A percentile compares a stretch with the other conserved stretches of the same genome.
phyloP scores from a whole-genome alignment of 106 monocot genomes.

The Dendrobium nobile region DNA sequence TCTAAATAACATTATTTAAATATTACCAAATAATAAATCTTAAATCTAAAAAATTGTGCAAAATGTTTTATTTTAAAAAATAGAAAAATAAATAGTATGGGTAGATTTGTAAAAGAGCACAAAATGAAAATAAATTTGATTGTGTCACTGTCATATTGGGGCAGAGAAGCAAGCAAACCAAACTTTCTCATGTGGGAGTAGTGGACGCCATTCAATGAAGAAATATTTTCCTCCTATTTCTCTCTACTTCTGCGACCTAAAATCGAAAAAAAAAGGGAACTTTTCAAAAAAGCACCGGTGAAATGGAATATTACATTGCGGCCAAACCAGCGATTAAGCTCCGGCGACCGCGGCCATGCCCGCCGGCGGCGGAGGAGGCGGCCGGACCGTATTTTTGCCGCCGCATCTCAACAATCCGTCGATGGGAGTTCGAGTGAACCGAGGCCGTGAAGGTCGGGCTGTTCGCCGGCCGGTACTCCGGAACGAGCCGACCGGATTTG shows the following conservation, averaged over 20 bases:
- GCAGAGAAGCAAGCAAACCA: not conserved
- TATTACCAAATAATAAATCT: not conserved
- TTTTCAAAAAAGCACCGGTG: not conserved
- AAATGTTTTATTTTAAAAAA: not conserved
- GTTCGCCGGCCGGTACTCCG: constrained; percentile 65
- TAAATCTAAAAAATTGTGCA: not conserved
- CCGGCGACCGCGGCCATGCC: not conserved
- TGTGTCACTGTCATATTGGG: too few relatives aligned
- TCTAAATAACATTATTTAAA: too few relatives aligned
- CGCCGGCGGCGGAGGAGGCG: not conserved
- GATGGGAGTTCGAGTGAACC: constrained; percentile 63
- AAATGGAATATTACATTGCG: not conserved
- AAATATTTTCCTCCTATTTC: not conserved
- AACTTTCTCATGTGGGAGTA: not conserved
- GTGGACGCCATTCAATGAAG: not conserved
- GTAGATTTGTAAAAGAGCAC: too few relatives aligned
- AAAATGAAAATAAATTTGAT: too few relatives aligned
- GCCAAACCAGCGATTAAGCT: not conserved
- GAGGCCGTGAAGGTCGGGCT: constrained; percentile 53
- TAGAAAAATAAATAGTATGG: not conserved
- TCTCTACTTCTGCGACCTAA: not conserved
- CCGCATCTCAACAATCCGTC: constrained; percentile 58
- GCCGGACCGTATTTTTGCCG: constrained; percentile 4
- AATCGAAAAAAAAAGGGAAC: not conserved
- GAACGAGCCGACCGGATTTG: constrained; percentile 44